Evolutionary conservation across 768 basidiomycete species (phyloP).

Genomic region (Pleurotus citrinopileatus): DNA sequence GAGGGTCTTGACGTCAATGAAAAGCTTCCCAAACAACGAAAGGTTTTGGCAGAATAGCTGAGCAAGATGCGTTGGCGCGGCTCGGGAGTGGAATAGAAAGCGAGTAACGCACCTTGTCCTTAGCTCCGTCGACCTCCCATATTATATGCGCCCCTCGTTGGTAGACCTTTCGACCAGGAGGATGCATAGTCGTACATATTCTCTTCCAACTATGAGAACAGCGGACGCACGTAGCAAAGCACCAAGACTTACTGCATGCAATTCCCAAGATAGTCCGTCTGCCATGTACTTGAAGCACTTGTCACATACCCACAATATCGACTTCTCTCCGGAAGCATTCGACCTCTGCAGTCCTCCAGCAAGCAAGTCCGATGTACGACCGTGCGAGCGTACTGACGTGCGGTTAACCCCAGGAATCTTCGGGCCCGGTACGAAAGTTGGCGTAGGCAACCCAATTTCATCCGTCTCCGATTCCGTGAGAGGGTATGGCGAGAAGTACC

Average conservation of each 20-base stretch:
- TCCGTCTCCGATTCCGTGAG: conserved; percentile 64
- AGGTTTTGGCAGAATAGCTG: conserved; percentile 97
- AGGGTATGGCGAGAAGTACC: conserved; percentile 96
- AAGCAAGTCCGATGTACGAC: conserved; percentile 71
- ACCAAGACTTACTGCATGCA: conserved; percentile 57
- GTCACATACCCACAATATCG: conserved; percentile 81
- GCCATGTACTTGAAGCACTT: conserved; percentile 97
- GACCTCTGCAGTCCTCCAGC: conserved; percentile 58
- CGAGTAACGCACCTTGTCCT: conserved; percentile 63
- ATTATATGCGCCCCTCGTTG: conserved; percentile 86
- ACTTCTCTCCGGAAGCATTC: conserved; percentile 40
- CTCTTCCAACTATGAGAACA: conserved; percentile 40
- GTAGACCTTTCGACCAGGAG: conserved; percentile 90
- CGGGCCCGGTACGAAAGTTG: conserved; percentile 19
- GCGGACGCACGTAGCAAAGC: not conserved
- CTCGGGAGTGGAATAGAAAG: not conserved
- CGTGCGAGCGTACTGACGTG: conserved; percentile 55
- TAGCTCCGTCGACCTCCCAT: conserved; percentile 93
- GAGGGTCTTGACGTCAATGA: conserved; percentile 96
- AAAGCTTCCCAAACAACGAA: conserved; percentile 95
- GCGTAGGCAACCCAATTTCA: conserved; percentile 31
- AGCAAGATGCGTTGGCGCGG: conserved; percentile 6
- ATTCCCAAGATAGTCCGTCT: conserved; percentile 64
- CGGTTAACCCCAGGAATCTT: conserved; percentile 52
- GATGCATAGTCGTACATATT: conserved; percentile 63